These are phyloP conservation scores for Cnidoscolus chayamansa DNA, from an alignment of 441 rosid species.

Conservation along the genomic window DNA sequence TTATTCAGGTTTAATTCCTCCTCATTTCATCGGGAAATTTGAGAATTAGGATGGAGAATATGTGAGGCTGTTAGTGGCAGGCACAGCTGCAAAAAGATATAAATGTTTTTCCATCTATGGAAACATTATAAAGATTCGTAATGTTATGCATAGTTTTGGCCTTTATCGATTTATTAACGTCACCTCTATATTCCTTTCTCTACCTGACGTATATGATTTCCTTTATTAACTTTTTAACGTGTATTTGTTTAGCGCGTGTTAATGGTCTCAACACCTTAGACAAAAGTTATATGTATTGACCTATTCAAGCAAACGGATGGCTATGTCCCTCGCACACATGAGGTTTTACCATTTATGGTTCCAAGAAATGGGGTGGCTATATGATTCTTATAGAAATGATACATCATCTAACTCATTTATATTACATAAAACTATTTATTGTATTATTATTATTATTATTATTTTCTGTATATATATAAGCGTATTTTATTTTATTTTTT, in stretches of 20 bases:
- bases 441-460: too few species aligned
- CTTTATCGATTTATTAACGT: too few species aligned
- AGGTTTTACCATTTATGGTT: background rate
- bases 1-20: background rate
- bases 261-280: background rate
- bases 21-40: background rate
- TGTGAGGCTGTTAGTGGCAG: conserved; percentile 7
- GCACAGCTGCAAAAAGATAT: background rate
- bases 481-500: too few species aligned
- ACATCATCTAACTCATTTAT: too few species aligned
- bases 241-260: background rate
- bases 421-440: too few species aligned
- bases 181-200: too few species aligned
- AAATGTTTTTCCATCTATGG: background rate
- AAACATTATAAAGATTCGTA: background rate
- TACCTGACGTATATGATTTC: background rate
- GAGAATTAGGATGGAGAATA: background rate
- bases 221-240: background rate
- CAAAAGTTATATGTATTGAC: background rate
- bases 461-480: too few species aligned
- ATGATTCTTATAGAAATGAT: background rate
- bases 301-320: background rate
- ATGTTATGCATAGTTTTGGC: background rate
- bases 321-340: background rate
- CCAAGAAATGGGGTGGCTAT: background rate